These are phyloP conservation scores for Coleophoma cylindrospora DNA, from an alignment of 2,329 filamentous ascomycete species.

Conservation along the genomic window DNA sequence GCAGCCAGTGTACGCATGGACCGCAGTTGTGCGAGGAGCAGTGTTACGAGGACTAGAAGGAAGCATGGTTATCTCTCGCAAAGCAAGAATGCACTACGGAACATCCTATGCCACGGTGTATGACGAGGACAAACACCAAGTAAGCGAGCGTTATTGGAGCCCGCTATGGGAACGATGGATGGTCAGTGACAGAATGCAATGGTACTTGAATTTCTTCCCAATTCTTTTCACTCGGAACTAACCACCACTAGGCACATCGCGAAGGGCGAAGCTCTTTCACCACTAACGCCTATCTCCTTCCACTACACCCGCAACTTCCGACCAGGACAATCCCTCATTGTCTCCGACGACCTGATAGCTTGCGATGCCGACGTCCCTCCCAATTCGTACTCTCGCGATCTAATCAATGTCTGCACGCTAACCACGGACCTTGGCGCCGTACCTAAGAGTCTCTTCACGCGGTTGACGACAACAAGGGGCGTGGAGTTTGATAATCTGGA, in stretches of 20 bases:
- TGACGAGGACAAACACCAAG: constrained; percentile 68
- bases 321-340: constrained; percentile 69
- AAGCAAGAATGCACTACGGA: constrained; percentile 68
- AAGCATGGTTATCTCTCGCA: constrained; percentile 71
- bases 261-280: constrained; percentile 69
- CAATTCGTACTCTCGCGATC: constrained; percentile 50
- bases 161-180: constrained; percentile 79
- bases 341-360: constrained; percentile 76
- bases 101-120: constrained; percentile 79
- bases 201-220: constrained; percentile 54
- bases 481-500: constrained; percentile 80
- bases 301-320: constrained; percentile 83
- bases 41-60: constrained; percentile 72
- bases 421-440: constrained; percentile 77
- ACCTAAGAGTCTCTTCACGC: constrained; percentile 66
- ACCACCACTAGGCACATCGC: constrained; percentile 3
- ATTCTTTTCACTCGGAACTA: constrained; percentile 1
- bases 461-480: constrained; percentile 71
- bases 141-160: constrained; percentile 73
- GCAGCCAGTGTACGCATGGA: constrained; percentile 80
- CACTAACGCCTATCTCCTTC: constrained; percentile 70
- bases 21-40: constrained; percentile 72
- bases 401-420: constrained; percentile 72
- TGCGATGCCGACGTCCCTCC: constrained; percentile 65
- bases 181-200: constrained; percentile 79